Base-by-base conservation (phyloP, 345 rosid species). In the Eucalyptus microcorys region DNA sequence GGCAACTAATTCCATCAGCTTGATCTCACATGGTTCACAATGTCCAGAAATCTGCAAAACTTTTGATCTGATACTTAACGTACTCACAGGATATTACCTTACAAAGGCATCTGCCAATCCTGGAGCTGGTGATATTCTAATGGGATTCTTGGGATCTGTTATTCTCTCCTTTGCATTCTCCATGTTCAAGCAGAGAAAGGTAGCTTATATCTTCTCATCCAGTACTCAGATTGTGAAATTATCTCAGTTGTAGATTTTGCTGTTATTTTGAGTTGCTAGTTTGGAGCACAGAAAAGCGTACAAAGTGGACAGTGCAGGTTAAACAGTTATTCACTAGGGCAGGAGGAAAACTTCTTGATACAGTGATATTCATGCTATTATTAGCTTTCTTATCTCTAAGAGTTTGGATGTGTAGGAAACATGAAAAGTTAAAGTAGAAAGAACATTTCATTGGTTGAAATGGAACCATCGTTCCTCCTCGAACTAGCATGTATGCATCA, bases 141-240 rank as follows among this genome's bases (percentile, higher is more conserved):
- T 97, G 99, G 99, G 98, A 76, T 97, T 97, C 92, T 92, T 96
- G 91, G 99, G 99, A 86, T 96, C 99, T 88, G 99, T 97, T 34
- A 97, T 97, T 88, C 96, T 97, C 91, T 96, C 99, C 85, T 97
- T 96, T 71, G 96, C 99, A 64, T 97, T 97, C 92, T 95, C 99
- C 88, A 97, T 96, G 99, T 97, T 97, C 94, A 94, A 97, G 92
- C 99, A 97, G 89, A 95, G 98, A 92, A 96, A 96, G 99, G 99
- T 96, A 90, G 55, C 80, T 45, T 57, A 19, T 53, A 8, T 47
- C 16, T 7, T 68, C 40, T 64, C 9, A 49, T 11, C 49, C 27
- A 76, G 83, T 37, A 37, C 40, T 86, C 61, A 86, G 40, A 27
- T 49, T 86, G 87, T 19, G 43, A 86, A 86, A n/a, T 49, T 49